Conservation (phyloP, 257 asterid species). For the Coffea eugenioides region DNA sequence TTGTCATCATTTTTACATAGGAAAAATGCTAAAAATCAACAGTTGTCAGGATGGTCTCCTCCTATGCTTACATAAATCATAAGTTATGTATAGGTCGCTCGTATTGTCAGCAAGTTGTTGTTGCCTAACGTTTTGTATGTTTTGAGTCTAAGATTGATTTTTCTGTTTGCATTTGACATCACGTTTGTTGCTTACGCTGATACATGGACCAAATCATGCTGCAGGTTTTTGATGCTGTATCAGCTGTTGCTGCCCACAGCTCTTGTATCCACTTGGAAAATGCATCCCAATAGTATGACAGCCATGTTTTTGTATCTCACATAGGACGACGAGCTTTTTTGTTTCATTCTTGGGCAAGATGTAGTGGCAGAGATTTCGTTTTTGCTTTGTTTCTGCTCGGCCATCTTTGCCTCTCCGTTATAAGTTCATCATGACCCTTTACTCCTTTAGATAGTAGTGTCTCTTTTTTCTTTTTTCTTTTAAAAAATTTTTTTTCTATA, state of each 20-base stretch:
- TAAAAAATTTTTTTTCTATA: too few species aligned
- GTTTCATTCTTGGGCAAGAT: conserved; percentile 21
- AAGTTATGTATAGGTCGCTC: not conserved
- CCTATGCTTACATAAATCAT: not conserved
- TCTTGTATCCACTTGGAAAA: conserved; percentile 8
- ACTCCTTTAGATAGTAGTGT: not conserved
- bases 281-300: conserved; percentile 10
- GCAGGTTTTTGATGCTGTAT: conserved; percentile 39
- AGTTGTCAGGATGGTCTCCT: not conserved
- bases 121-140: not conserved
- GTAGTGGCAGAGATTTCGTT: conserved; percentile 38
- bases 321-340: conserved; percentile 11
- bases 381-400: conserved; percentile 46
- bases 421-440: not conserved
- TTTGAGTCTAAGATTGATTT: not conserved
- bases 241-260: conserved; percentile 25
- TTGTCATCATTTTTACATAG: not conserved
- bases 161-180: not conserved
- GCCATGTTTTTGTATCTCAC: conserved; percentile 7
- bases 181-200: not conserved
- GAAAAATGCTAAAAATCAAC: not conserved
- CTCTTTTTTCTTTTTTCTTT: not conserved
- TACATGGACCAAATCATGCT: not conserved
- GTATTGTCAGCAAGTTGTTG: not conserved
- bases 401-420: conserved; percentile 20